These are phyloP conservation scores for Gigaspora rosea DNA, from an alignment of 192 early-diverging fungal species.

Conservation along the genomic window DNA sequence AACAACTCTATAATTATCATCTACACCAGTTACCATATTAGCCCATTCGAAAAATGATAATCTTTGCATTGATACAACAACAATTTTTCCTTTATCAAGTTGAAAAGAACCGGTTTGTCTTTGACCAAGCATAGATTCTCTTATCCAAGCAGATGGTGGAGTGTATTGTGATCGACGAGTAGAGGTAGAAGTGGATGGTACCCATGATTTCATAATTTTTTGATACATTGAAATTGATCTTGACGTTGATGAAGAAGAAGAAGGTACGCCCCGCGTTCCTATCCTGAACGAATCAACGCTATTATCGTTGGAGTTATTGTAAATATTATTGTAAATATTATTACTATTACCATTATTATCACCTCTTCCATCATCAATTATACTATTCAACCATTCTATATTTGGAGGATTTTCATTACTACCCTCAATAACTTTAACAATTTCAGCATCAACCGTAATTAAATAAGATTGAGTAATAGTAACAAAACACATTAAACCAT, in stretches of 20 bases:
- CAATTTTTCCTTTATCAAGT: constrained; percentile 20
- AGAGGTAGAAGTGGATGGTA: too few species aligned
- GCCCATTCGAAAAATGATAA: constrained; percentile 24
- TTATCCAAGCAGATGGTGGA: not conserved
- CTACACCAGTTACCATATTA: constrained; percentile 16
- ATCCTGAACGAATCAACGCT: not conserved
- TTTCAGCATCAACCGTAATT: constrained; percentile 27
- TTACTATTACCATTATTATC: not conserved
- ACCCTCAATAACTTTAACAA: constrained; percentile 25
- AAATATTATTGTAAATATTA: not conserved
- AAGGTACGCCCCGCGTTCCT: not conserved
- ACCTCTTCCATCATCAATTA: not conserved
- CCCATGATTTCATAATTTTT: too few species aligned
- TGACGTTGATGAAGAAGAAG: not conserved
- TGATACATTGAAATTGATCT: not conserved
- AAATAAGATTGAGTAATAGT: constrained; percentile 20
- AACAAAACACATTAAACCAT: constrained; percentile 3
- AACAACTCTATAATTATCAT: not conserved
- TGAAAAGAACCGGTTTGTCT: constrained; percentile 10
- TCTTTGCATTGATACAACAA: constrained; percentile 20
- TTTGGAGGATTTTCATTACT: not conserved
- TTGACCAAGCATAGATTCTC: not conserved
- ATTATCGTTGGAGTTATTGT: not conserved
- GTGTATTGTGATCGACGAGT: not conserved
- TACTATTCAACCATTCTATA: not conserved